Evolutionary conservation across 352 stramenopile genomes (phyloP).

Genomic region (Phytophthora pini): DNA sequence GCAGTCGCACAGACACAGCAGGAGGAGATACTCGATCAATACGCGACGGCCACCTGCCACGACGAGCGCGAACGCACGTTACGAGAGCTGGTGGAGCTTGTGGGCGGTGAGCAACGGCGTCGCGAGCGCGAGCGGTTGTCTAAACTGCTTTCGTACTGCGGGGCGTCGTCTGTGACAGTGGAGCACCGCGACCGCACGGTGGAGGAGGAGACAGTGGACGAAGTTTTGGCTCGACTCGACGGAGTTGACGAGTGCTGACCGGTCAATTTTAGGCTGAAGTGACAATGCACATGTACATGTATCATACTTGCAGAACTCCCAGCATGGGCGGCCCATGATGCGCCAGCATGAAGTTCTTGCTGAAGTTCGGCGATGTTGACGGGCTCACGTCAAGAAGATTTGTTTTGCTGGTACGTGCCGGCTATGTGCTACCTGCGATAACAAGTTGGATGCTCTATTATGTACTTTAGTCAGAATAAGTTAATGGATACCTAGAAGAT

Average conservation of each 20-base stretch:
- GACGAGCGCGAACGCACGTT: slow-evolving; percentile 27
- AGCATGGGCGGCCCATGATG: too few relatives aligned
- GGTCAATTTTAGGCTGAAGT: too few relatives aligned
- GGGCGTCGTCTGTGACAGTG: slow-evolving; percentile 69
- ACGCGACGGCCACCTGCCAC: slow-evolving; percentile 32
- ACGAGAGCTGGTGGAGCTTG: slow-evolving; percentile 26
- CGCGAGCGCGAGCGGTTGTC: slow-evolving; percentile 45
- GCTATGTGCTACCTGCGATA: not conserved
- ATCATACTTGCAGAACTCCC: too few relatives aligned
- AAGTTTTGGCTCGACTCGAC: slow-evolving; percentile 10
- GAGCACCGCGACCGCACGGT: slow-evolving; percentile 37
- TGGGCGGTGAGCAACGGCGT: slow-evolving; percentile 40
- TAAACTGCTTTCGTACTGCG: slow-evolving; percentile 67
- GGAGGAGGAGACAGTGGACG: slow-evolving; percentile 21
- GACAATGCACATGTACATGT: too few relatives aligned
- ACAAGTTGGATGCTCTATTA: slow-evolving; percentile 2
- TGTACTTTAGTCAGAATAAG: not conserved
- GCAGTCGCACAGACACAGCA: slow-evolving; percentile 38
- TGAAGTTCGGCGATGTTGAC: too few relatives aligned
- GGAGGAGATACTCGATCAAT: slow-evolving; percentile 46
- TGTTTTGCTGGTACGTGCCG: too few relatives aligned
- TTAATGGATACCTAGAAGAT: not conserved
- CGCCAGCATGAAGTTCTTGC: too few relatives aligned
- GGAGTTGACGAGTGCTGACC: too few relatives aligned
- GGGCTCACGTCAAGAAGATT: too few relatives aligned